These are phyloP conservation scores for Solanum chacoense DNA, from an alignment of 305 asterid genomes.

Conservation along the genomic window DNA sequence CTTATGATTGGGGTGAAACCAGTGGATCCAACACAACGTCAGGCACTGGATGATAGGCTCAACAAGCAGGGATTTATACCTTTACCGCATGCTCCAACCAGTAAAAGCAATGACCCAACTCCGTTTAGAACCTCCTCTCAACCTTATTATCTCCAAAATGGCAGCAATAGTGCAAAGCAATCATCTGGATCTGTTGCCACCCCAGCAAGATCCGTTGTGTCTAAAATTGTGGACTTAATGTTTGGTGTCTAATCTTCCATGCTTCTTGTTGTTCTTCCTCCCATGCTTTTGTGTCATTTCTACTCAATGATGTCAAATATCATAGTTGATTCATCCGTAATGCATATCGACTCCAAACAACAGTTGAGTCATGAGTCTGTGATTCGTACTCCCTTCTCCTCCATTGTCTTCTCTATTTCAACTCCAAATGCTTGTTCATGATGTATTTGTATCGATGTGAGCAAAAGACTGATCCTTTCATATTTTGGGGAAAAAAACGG, in stretches of 20 bases:
- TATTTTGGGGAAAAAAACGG: no score
- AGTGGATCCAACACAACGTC: conserved; percentile 76
- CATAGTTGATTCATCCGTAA: background rate
- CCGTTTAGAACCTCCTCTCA: conserved; percentile 47
- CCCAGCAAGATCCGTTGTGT: conserved; percentile 76
- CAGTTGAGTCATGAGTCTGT: background rate
- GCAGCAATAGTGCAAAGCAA: conserved; percentile 33
- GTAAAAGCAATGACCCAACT: conserved; percentile 30
- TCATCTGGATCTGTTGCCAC: conserved; percentile 73
- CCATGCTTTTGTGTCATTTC: background rate
- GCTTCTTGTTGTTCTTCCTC: background rate
- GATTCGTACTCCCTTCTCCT: background rate
- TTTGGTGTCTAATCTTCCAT: conserved; percentile 50
- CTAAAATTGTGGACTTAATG: conserved; percentile 82
- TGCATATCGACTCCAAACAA: background rate
- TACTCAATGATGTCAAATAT: background rate
- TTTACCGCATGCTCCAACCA: conserved; percentile 49
- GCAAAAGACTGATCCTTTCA: background rate
- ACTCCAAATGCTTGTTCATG: background rate
- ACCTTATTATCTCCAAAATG: conserved; percentile 56
- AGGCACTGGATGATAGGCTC: conserved; percentile 55
- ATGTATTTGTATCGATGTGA: background rate
- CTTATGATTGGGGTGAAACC: conserved; percentile 90
- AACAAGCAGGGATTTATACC: conserved; percentile 77
- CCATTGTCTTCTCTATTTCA: background rate